These are phyloP conservation scores for Cladophialophora yegresii DNA, from an alignment of 2,329 filamentous ascomycete genomes.

Conservation along the genomic window DNA sequence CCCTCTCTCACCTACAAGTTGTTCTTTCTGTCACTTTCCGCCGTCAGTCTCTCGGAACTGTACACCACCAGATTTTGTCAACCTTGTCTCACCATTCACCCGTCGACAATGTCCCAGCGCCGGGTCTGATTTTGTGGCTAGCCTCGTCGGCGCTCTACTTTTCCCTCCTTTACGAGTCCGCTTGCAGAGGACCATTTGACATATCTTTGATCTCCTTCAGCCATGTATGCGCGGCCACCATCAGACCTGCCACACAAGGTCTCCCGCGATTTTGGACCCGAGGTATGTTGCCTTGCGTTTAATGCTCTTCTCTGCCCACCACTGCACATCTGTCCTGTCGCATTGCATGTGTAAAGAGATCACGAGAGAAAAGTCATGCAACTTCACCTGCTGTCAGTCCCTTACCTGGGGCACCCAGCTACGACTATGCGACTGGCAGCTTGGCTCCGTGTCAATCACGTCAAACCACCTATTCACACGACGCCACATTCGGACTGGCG, in stretches of 20 bases:
- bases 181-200: neutral
- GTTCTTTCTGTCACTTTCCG: slow-evolving; percentile 1
- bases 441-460: slow-evolving; percentile 13
- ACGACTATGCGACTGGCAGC: neutral
- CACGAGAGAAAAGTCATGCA: neutral
- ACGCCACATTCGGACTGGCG: neutral
- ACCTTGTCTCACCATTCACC: slow-evolving; percentile 17
- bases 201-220: neutral
- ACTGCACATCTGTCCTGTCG: slow-evolving; percentile 2
- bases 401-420: neutral
- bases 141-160: neutral
- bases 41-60: neutral
- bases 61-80: slow-evolving; percentile 13
- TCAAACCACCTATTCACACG: slow-evolving; percentile 5
- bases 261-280: slow-evolving; percentile 17
- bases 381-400: neutral
- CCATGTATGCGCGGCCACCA: slow-evolving; percentile 23
- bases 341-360: neutral
- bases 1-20: slow-evolving; percentile 4
- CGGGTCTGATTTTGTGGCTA: neutral
- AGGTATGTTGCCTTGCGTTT: slow-evolving; percentile 24
- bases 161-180: neutral
- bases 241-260: slow-evolving; percentile 23
- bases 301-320: neutral
- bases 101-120: neutral